Percentiles rank a stretch among this genome's conserved stretches.
Conservation (phyloP, 1,139 yeast genomes). For the Debaryomyces sp. region DNA sequence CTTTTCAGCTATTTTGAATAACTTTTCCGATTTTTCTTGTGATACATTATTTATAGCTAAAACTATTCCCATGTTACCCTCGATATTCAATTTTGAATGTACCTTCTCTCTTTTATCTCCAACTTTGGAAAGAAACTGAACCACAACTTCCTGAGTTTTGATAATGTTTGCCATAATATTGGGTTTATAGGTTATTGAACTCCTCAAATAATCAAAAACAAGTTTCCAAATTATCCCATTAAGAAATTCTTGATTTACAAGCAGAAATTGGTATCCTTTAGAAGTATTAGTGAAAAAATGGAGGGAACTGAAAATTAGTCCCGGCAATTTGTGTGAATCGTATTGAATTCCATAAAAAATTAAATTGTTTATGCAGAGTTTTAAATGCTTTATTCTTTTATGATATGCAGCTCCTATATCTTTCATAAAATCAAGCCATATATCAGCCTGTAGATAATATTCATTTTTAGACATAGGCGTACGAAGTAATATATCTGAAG, state of each 20-base stretch:
- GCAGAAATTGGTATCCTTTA: slow-evolving; percentile 15
- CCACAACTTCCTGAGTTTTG: slow-evolving; percentile 34
- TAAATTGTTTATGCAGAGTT: slow-evolving; percentile 27
- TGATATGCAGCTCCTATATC: slow-evolving; percentile 21
- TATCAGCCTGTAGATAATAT: slow-evolving; percentile 35
- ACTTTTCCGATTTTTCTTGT: slow-evolving; percentile 25
- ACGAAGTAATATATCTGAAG: slow-evolving; percentile 37
- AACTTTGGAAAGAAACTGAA: slow-evolving; percentile 20
- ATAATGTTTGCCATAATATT: slow-evolving; percentile 18
- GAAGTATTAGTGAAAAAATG: slow-evolving; percentile 15
- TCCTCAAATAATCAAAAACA: slow-evolving; percentile 19
- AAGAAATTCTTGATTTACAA: slow-evolving; percentile 19
- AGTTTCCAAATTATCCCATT: slow-evolving; percentile 29
- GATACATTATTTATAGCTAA: slow-evolving; percentile 32
- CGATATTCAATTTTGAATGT: slow-evolving; percentile 24
- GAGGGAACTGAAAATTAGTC: slow-evolving; percentile 20
- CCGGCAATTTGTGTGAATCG: slow-evolving; percentile 23
- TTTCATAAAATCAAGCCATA: slow-evolving; percentile 32
- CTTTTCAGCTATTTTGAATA: slow-evolving; percentile 32
- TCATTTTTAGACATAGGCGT: slow-evolving; percentile 39
- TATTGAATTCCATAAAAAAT: slow-evolving; percentile 29
- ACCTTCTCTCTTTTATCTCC: slow-evolving; percentile 13
- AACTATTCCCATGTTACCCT: slow-evolving; percentile 44
- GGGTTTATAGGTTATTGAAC: slow-evolving; percentile 7
- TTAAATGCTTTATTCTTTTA: slow-evolving; percentile 21